Base-by-base conservation (phyloP, 2,329 filamentous ascomycete genomes). In the Colletotrichum costaricense region DNA sequence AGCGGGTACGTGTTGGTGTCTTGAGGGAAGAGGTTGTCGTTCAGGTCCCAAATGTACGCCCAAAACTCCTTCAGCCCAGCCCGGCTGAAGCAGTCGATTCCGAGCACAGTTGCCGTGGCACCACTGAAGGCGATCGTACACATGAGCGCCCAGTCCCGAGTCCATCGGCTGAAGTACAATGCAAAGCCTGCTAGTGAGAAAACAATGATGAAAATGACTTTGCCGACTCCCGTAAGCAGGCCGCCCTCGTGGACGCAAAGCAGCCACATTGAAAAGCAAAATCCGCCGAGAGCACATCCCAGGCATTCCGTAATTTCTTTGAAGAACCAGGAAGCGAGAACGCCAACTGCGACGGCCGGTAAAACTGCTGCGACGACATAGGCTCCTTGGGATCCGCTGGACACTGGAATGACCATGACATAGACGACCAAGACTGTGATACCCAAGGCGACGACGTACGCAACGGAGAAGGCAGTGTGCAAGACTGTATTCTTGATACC, bases 1-100 rank as follows among this genome's bases (percentile, higher is more conserved):
- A 98, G 85, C 0, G 96, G 96, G 80, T 97, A 98, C 0, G 93
- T 95, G 60, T 88, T 86, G 1, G 93, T 93, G 49, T 90, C 89
- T 2, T 95, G 84, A 0, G 95, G 95, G 78, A 98, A 98, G 0
- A 95, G 85, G 63, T 93, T 88, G 55, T 91, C 86, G 81, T 98
- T 98, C 52, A 98, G 83, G 58, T 85, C 86, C 96, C 96, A 98
- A 49, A 97, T 88, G 80, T 97, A 98, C 6, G 94, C 89, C 96
- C 96, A 98, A 77, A 98, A 98, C 81, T 98, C 96, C 81, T 98
- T 98, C 77, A 97, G 85, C 0, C 96, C 96, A n/a, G 95, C 95
- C 75, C 91, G 88, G 78, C 92, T 96, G 78, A 96, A 97, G 82
- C 95, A 97, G 81, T 98, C 96, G 71, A 98, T 93, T 2, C 96